Conservation (phyloP, 1,284 basidiomycete genomes). For the Boletus smithii region DNA sequence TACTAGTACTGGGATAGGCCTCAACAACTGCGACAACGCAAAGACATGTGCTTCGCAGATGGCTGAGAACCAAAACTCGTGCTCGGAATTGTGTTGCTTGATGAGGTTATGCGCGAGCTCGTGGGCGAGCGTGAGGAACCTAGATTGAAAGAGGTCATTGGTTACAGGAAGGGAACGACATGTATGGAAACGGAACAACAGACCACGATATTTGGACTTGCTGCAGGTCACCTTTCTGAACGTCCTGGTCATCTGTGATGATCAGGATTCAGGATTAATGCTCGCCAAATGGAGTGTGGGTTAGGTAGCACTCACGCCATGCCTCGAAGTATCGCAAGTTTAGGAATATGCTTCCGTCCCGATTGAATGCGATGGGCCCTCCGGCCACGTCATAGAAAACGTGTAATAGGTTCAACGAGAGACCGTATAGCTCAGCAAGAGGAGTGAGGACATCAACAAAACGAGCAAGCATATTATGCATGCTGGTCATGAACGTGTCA, state of each 20-base stretch:
- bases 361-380: slow-evolving; percentile 1
- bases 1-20: too few relatives aligned
- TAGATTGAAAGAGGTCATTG: slow-evolving; percentile 21
- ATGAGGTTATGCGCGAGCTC: slow-evolving; percentile 86
- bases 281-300: not conserved
- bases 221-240: slow-evolving; percentile 49
- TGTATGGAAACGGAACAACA: not conserved
- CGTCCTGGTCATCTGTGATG: slow-evolving; percentile 37
- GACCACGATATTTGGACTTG: slow-evolving; percentile 81
- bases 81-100: slow-evolving; percentile 72
- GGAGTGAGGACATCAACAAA: too few relatives aligned
- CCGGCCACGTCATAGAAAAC: not conserved
- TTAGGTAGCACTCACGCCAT: not conserved
- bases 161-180: too few relatives aligned
- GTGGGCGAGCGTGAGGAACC: slow-evolving; percentile 89
- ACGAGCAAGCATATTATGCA: too few relatives aligned
- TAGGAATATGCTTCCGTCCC: not conserved
- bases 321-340: slow-evolving; percentile 1
- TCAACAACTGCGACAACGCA: too few relatives aligned
- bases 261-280: not conserved
- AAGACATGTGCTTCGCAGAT: slow-evolving; percentile 64
- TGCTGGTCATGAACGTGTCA: too few relatives aligned
- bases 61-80: slow-evolving; percentile 90
- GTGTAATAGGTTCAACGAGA: not conserved
- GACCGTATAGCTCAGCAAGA: too few relatives aligned